Base-by-base conservation (phyloP, 2,329 filamentous ascomycete species). In the Neofusicoccum umdonicola region DNA sequence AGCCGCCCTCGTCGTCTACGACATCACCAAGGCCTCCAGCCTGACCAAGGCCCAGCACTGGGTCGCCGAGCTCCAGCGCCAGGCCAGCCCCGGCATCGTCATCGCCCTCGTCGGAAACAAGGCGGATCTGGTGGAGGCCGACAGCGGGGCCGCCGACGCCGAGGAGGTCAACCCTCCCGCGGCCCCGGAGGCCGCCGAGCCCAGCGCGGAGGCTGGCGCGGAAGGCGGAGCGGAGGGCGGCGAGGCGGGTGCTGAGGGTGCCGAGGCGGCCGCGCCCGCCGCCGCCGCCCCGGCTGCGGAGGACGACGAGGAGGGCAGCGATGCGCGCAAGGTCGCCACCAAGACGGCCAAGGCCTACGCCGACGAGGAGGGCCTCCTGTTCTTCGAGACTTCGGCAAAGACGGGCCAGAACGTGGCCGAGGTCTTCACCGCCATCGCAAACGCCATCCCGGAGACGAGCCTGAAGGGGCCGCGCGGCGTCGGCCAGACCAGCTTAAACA, bases 361-460 rank as follows among this genome's bases (percentile, higher is more conserved):
- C 7, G 93, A 98, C 70, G 94, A 98, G 79, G 95, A 99, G 80
- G 88, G 89, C 63, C 82, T 99, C 69, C 79, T 99, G 69, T 99
- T 99, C 82, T 98, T 97, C 77, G 95, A 99, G 84, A 99, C 95
- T 15, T 96, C 92, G 76, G 95, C 95, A 54, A 99, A 99, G 88
- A 95, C 92, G 3, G 95, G 95, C 31, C 86, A 90, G 75, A 97
- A 97, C 77, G 95, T 99, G 44, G 88, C 90, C 62, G 94, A 97
- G 72, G 95, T 99, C 37, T 99, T 99, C 76, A 97, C 93, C 51
- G 95, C 95, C 37, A 99, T 99, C 76, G 95, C 95, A 66, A 98
- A 98, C 76, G 93, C 93, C 45, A 99, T 99, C 72, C 95, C 95
- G 1, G 95, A 99, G 83, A 96, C 93, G 61, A 97, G 92, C 68